Evolutionary conservation across 371 early-diverging fungal genomes (phyloP), one percentile per base, ranked within the genome.

Genomic region (Amoeboaphelidium protococcarum): DNA sequence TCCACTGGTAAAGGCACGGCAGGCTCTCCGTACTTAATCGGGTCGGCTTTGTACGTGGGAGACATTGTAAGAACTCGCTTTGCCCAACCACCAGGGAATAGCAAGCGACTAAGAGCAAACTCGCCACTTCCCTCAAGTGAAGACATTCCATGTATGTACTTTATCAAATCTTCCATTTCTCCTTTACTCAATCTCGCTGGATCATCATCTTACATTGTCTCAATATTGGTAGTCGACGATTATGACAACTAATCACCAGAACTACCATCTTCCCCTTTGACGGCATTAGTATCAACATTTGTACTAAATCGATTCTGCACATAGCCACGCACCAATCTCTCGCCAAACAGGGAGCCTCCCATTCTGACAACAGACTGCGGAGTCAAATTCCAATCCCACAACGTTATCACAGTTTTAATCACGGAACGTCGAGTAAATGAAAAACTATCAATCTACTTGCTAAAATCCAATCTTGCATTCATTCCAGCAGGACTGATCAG

Each of bases 401-500:
- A 42, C n/a, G 10, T 16, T 4, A 6, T 16, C 4, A 21, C 26
- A 46, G 20, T 31, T 13, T 23, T 46, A 26, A 12, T 10, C 25
- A 26, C 4, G 21, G 10, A 19, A 6, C 16, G 6, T 31, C 16
- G 37, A 31, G 37, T 10, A 10, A 6, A 6, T 10, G 37, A 31
- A 16, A 31, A 31, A 10, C 37, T 31, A 10, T 31, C 37, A 16
- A 31, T 31, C 10, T 10, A 31, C 16, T 31, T 16, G 6, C 16
- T 16, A 10, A 6, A 10, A 16, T 16, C 16, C 37, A 31, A 31
- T 31, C 16, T 31, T 16, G 16, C 16, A 31, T 48, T 49, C 23
- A 52, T 26, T 25, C 51, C 71, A 58, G 66, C 78, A 41, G 95
- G 95, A 23, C 84, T 84, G 2, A 82, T 74, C 12, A 94, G 68